phyloP scores from a whole-genome alignment of 2,329 filamentous ascomycete species.

The Cercospora sesami region DNA sequence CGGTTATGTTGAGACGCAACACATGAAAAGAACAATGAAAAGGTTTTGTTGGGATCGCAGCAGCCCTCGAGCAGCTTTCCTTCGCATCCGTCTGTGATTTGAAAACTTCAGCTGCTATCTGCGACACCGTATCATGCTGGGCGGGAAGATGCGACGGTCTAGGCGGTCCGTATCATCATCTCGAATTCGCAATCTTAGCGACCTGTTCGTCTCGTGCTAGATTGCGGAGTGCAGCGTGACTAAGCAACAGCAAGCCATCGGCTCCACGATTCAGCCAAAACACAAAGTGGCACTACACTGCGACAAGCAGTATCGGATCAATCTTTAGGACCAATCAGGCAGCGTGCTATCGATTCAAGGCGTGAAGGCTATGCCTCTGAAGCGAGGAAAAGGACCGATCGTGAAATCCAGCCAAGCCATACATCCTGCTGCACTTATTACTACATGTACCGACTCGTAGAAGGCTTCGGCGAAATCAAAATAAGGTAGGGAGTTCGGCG shows the following conservation, averaged over 20 bases:
- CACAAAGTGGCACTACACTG: not conserved
- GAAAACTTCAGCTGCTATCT: not conserved
- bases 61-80: not conserved
- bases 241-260: not conserved
- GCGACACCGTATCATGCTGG: not conserved
- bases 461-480: not conserved
- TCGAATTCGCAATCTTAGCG: not conserved
- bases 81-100: not conserved
- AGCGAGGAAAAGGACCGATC: not conserved
- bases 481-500: not conserved
- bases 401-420: not conserved
- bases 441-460: not conserved
- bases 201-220: not conserved
- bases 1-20: not conserved
- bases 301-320: not conserved
- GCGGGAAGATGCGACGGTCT: not conserved
- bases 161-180: not conserved
- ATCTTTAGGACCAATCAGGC: not conserved
- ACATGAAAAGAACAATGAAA: constrained; percentile 7
- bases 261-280: not conserved
- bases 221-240: constrained; percentile 2
- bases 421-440: not conserved
- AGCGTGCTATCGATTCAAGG: not conserved
- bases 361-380: not conserved
- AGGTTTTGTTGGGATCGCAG: constrained; percentile 1